Evolutionary conservation across 228 moss, liverwort and hornwort species (phyloP), one percentile per base, ranked within the genome.

Genomic region (Sphagnum fallax): DNA sequence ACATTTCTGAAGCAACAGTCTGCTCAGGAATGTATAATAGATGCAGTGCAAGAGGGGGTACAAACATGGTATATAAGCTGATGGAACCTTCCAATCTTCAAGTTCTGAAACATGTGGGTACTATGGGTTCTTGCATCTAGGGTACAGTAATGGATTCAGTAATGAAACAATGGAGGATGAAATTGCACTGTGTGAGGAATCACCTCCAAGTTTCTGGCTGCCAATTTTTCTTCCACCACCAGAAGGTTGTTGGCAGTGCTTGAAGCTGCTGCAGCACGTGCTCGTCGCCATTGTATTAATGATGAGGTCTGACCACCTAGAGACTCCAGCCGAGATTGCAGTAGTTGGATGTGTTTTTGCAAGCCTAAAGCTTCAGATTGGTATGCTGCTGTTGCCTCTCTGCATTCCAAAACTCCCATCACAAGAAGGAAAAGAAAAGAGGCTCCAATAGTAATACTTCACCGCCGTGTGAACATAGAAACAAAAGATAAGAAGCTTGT

Each of bases 171-270:
- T 32, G 32, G 32, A 32, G 32, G 32, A 32, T 32, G 32, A 32
- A 32, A 32, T 32, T 32, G 32, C 32, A 32, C 32, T 32, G 32
- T 32, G 32, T 32, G 32, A 32, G 48, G 73, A 58, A 5, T 66
- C 70, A 91, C 91, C 87, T 98, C 98, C 66, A 94, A 73, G 72
- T 98, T 98, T 70, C 98, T 79, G 70, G 79, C 73, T 5, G 87
- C 90, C 75, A 98, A 73, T 72, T 89, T 93, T 80, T 98, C 98
- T 52, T 98, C 98, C 15, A 88, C 81, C 70, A 86, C 71, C 16
- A 84, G 82, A 7, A 98, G 84, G 71, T 90, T 94, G 48, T 90
- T 90, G 76, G 87, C 90, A 15, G 82, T 88, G 32, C 75, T 81
- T 73, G 98, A 85, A 51, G 90, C 80, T 55, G 87, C 85, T 48